Base-by-base conservation (phyloP, 306 rosid genomes). In the Phaseolus lunatus region DNA sequence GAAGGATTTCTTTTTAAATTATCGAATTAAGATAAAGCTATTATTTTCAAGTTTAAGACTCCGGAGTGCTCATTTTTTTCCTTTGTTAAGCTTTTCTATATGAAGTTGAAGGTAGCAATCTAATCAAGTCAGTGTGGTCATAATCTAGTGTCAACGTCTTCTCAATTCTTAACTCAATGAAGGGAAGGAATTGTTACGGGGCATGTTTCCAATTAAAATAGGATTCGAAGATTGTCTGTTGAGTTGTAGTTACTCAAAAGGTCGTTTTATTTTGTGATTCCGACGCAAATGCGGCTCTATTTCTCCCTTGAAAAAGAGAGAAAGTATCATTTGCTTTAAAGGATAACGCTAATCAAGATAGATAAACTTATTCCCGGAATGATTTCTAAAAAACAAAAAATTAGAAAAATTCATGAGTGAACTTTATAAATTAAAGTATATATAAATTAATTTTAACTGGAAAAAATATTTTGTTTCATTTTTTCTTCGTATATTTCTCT, bases 1-100 rank as follows among this genome's bases (percentile, higher is more conserved):
- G 69, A 61, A 41, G n/a, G 59, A 20, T 74, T 62, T 61, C 57
- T 35, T 75, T 65, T 41, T 19, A 66, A 67, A 29, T 9, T 48
- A 7, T 27, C 13, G 13, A 3, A 24, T 11, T 22, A 2, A 65
- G 26, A 50, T 8, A 64, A 70, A 47, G 3, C 49, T 48, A 48
- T 39, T 9, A 12, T 63, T 77, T 82, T 39, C 11, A 23, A 49
- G 49, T 45, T 9, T 4, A 13, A 70, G 56, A 20, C 9, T 9
- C 3, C 10, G 1, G 0, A 35, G 11, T 37, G 43, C 11, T 5
- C 43, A 39, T 9, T 33, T 22, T 24, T 37, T 49, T 2, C 41
- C 48, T n/a, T 27, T 56, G 27, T 68, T 18, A 54, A 56, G 81
- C 26, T 57, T 54, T 24, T 57, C 37, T 13, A 24, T 9, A 12